These are phyloP conservation scores for Eimeria acervulina DNA, from an alignment of 169 alveolate genomes.

Conservation along the genomic window DNA sequence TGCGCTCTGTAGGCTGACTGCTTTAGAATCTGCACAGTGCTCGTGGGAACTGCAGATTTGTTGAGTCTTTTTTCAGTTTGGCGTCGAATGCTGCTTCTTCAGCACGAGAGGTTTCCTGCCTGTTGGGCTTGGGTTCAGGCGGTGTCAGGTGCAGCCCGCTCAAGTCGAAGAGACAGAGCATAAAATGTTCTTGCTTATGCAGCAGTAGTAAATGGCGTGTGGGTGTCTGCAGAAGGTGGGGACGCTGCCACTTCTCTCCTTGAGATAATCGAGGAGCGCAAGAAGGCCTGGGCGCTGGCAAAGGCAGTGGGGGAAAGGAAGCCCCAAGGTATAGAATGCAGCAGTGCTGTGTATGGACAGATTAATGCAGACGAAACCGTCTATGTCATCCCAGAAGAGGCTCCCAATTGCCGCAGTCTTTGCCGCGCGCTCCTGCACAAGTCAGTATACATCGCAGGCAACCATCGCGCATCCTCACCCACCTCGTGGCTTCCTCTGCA, in stretches of 20 bases:
- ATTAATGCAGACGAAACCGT: not conserved
- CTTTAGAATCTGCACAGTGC: not conserved
- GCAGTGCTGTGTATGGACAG: constrained; percentile 43
- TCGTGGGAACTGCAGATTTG: not conserved
- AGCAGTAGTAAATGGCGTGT: not conserved
- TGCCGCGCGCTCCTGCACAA: constrained; percentile 61
- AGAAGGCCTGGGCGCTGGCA: constrained; percentile 28
- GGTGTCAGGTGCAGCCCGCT: not conserved
- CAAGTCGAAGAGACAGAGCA: not conserved
- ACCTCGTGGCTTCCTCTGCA: not conserved
- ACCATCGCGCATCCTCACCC: not conserved
- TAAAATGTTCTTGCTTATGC: not conserved
- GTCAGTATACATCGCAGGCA: not conserved
- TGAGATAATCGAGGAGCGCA: constrained; percentile 25
- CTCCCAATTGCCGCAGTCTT: constrained; percentile 48
- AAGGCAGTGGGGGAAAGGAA: not conserved
- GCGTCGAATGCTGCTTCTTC: not conserved
- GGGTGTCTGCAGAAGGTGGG: constrained; percentile 21
- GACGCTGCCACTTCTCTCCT: constrained; percentile 9
- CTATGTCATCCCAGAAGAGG: constrained; percentile 31
- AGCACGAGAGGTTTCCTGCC: not conserved
- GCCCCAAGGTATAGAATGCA: not conserved
- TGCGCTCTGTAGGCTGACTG: too few relatives aligned
- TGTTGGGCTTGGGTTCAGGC: not conserved
- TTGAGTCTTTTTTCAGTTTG: not conserved